These are phyloP conservation scores for Euphorbia tirucalli DNA, from an alignment of 345 rosid genomes.

Conservation along the genomic window DNA sequence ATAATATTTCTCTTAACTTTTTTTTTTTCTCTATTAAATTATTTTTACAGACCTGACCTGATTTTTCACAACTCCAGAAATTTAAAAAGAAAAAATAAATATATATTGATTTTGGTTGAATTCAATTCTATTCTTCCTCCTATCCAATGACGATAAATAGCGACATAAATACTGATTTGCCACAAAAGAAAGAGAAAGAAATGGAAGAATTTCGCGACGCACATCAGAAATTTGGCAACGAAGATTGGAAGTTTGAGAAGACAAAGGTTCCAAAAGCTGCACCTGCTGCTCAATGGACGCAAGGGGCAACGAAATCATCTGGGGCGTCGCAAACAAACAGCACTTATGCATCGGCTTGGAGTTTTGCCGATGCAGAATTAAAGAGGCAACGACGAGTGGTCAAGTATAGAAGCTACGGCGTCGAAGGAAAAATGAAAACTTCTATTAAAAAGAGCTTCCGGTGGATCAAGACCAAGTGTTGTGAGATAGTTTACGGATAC, in stretches of 20 bases:
- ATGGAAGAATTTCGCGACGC: constrained; percentile 18
- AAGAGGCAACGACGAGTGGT: constrained; percentile 43
- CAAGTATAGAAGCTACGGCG: constrained; percentile 37
- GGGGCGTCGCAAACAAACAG: no score
- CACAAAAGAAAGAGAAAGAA: not conserved
- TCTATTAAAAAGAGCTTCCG: constrained; percentile 33
- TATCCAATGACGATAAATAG: not conserved
- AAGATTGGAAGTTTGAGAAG: not conserved
- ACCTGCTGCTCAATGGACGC: no score
- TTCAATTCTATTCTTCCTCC: no score
- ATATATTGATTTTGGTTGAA: no score
- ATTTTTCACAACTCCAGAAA: no score
- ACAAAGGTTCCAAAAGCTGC: not conserved
- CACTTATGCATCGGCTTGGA: not conserved
- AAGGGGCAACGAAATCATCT: no score
- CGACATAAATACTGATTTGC: not conserved
- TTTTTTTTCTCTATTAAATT: not conserved
- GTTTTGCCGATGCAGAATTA: constrained; percentile 27
- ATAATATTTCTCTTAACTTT: not conserved
- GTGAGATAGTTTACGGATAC: constrained; percentile 29
- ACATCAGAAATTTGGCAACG: not conserved
- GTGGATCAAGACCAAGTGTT: constrained; percentile 48
- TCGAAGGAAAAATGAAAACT: constrained; percentile 31
- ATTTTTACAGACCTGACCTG: not conserved
- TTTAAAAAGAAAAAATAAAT: no score